phyloP scores from a whole-genome alignment of 768 basidiomycete species.

The Boletus rubescentipes region DNA sequence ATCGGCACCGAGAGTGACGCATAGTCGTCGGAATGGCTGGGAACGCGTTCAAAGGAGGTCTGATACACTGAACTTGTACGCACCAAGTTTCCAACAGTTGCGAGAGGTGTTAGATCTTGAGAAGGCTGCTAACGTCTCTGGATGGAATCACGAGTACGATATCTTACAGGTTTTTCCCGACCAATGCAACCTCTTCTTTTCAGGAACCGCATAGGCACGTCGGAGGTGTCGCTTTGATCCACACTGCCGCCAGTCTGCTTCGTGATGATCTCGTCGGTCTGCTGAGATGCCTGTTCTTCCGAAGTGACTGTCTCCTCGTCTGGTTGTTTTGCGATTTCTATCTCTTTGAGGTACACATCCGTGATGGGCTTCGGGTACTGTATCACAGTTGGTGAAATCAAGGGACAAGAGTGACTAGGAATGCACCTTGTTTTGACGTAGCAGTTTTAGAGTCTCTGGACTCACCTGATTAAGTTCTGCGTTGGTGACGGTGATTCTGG shows the following conservation, averaged over 20 bases:
- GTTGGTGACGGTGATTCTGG: conserved; percentile 41
- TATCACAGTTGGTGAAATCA: background rate
- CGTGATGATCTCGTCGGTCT: conserved; percentile 24
- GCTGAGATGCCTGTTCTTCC: conserved; percentile 15
- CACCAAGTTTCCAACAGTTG: conserved; percentile 94
- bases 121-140: conserved; percentile 29
- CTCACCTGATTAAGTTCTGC: conserved; percentile 71
- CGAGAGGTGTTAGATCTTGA: conserved; percentile 76
- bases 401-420: background rate
- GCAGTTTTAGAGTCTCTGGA: conserved; percentile 53
- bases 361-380: conserved; percentile 69
- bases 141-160: background rate
- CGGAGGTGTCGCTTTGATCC: conserved; percentile 72
- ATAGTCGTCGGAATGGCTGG: conserved; percentile 91
- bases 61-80: background rate
- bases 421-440: conserved; percentile 69
- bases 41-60: background rate
- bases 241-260: conserved; percentile 38
- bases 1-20: conserved; percentile 83
- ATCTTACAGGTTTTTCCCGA: conserved; percentile 77
- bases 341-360: conserved; percentile 56
- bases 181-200: conserved; percentile 90
- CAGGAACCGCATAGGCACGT: conserved; percentile 69
- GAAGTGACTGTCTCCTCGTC: background rate
- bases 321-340: conserved; percentile 36